Percentiles rank a stretch among this genome's conserved stretches.
These are phyloP conservation scores for Chrysanthemum makinoi DNA, from an alignment of 129 eudicot species.

Conservation along the genomic window DNA sequence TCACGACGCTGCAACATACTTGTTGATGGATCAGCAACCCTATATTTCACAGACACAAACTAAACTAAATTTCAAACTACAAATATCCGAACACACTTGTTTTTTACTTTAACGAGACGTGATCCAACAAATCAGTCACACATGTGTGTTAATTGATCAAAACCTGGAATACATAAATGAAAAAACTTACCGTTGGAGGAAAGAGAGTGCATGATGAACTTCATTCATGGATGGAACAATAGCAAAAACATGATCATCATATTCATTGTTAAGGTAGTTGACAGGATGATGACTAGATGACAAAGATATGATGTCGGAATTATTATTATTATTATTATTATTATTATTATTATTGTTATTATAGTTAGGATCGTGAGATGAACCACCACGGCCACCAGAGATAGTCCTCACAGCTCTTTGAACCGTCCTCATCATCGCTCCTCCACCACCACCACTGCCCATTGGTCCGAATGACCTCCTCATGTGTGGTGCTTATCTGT, in stretches of 20 bases:
- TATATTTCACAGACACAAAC: slow-evolving; percentile 14
- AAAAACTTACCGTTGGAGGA: slow-evolving; percentile 61
- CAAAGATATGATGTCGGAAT: slow-evolving; percentile 25
- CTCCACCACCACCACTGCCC: slow-evolving; percentile 21
- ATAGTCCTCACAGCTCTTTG: slow-evolving; percentile 24
- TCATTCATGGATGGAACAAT: slow-evolving; percentile 57
- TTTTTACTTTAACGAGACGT: too few relatives aligned
- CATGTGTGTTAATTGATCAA: background rate
- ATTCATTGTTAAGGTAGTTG: background rate
- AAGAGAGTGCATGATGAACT: slow-evolving; percentile 52
- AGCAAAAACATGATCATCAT: slow-evolving; percentile 50
- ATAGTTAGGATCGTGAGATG: too few relatives aligned
- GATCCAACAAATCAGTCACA: too few relatives aligned
- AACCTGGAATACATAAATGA: background rate
- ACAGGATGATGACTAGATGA: slow-evolving; percentile 19
- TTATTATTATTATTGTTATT: too few relatives aligned
- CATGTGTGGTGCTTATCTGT: slow-evolving; percentile 5
- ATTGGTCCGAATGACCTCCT: slow-evolving; percentile 28
- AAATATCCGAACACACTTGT: too few relatives aligned
- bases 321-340: background rate
- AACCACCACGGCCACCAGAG: slow-evolving; percentile 5
- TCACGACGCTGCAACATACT: slow-evolving; percentile 29
- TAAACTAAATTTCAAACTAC: background rate
- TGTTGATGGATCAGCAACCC: slow-evolving; percentile 61
- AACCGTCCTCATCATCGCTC: slow-evolving; percentile 23